phyloP scores from a whole-genome alignment of 495 filamentous ascomycete species.

The Tuber magnatum region DNA sequence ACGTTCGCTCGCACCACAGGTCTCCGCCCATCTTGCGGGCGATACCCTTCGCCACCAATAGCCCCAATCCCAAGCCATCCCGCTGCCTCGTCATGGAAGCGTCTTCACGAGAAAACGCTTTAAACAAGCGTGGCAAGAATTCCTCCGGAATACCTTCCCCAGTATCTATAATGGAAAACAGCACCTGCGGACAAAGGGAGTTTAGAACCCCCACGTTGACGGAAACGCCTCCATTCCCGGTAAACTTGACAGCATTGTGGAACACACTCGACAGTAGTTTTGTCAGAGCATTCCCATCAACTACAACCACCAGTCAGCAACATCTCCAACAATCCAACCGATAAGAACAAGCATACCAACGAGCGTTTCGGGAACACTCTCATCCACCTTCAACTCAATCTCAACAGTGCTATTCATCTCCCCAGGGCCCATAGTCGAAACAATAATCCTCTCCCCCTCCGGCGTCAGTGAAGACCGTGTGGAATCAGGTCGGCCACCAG shows the following conservation, averaged over 20 bases:
- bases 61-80: constrained; percentile 67
- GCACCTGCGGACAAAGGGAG: constrained; percentile 50
- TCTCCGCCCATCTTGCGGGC: constrained; percentile 70
- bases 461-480: constrained; percentile 54
- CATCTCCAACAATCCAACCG: neutral
- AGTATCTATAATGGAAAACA: constrained; percentile 60
- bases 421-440: constrained; percentile 54
- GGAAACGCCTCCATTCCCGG: constrained; percentile 59
- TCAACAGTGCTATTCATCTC: constrained; percentile 54
- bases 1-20: constrained; percentile 59
- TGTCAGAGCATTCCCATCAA: constrained; percentile 65
- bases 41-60: constrained; percentile 70
- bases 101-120: constrained; percentile 66
- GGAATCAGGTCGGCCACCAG: constrained; percentile 67
- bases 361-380: constrained; percentile 58
- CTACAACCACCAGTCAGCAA: constrained; percentile 31
- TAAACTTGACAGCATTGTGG: constrained; percentile 75
- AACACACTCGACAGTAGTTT: constrained; percentile 69
- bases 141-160: constrained; percentile 65
- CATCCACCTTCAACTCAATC: constrained; percentile 62
- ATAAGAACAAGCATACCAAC: constrained; percentile 46
- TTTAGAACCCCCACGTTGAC: constrained; percentile 49
- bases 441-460: constrained; percentile 60
- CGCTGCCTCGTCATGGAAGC: constrained; percentile 62
- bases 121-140: constrained; percentile 66